Conservation (phyloP, 768 basidiomycete genomes). For the Mycena amicta region DNA sequence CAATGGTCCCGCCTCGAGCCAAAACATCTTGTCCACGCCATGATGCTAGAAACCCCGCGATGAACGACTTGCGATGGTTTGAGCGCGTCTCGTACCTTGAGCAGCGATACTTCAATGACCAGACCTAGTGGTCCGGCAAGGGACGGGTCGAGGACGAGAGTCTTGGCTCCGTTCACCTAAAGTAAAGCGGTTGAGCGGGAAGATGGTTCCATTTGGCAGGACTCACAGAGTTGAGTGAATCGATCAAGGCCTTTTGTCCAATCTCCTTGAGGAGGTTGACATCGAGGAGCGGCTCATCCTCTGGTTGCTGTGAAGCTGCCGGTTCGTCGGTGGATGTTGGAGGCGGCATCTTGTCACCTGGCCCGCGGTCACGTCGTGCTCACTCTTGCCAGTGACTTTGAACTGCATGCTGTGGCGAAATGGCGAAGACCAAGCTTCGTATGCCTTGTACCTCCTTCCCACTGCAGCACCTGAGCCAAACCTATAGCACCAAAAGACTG, state of each 20-base stretch:
- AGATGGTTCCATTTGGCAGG: slow-evolving; percentile 4
- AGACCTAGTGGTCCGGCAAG: slow-evolving; percentile 91
- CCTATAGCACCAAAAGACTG: neutral
- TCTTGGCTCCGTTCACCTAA: slow-evolving; percentile 89
- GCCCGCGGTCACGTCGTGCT: too few relatives aligned
- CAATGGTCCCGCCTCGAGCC: slow-evolving; percentile 91
- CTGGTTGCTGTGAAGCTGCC: slow-evolving; percentile 25
- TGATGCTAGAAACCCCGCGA: slow-evolving; percentile 81
- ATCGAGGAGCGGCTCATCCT: slow-evolving; percentile 49
- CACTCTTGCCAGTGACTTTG: too few relatives aligned
- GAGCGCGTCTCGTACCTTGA: slow-evolving; percentile 65
- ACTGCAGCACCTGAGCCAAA: neutral
- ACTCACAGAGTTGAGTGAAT: slow-evolving; percentile 80
- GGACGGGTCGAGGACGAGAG: slow-evolving; percentile 87
- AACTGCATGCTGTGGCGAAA: too few relatives aligned
- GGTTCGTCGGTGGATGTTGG: slow-evolving; percentile 42
- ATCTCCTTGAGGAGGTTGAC: slow-evolving; percentile 73
- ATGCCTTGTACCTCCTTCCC: neutral
- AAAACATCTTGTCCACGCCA: slow-evolving; percentile 99
- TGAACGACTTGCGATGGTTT: neutral
- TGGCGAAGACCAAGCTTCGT: too few relatives aligned
- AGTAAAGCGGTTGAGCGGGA: slow-evolving; percentile 29
- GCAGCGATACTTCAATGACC: slow-evolving; percentile 88
- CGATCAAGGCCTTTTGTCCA: slow-evolving; percentile 78
- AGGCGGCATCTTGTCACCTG: too few relatives aligned